Evolutionary conservation across 164 flowering plant species (phyloP).

Genomic region (Magnolia officinalis): DNA sequence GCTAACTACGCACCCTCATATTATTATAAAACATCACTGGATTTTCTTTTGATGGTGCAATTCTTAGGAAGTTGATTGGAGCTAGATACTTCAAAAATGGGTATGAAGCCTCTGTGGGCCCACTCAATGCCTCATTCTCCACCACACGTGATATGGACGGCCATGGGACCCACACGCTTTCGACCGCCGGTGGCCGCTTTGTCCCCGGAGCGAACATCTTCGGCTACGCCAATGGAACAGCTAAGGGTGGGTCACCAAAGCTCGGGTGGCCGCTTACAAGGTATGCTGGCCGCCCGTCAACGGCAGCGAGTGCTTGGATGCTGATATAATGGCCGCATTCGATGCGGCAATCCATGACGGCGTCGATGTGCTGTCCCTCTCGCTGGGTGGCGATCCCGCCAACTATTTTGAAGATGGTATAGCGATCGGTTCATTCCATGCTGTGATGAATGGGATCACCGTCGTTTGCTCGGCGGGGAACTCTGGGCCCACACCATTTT

Average conservation of each 20-base stretch:
- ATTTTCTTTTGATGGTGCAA: background rate
- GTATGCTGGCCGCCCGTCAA: constrained; percentile 19
- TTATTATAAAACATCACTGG: too few species aligned
- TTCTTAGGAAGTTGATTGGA: constrained; percentile 67
- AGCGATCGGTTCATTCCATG: constrained; percentile 25
- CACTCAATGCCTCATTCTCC: too few species aligned
- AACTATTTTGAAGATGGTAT: constrained; percentile 8
- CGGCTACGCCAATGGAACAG: constrained; percentile 14
- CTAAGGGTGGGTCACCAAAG: constrained; percentile 16
- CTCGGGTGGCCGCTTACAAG: constrained; percentile 26
- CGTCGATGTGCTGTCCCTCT: constrained; percentile 24
- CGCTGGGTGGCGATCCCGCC: background rate
- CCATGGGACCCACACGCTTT: constrained; percentile 25
- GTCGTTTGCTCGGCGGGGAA: constrained; percentile 25
- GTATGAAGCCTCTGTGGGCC: background rate
- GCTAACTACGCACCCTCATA: too few species aligned
- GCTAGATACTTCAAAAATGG: constrained; percentile 32
- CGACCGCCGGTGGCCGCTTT: constrained; percentile 17
- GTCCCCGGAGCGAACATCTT: constrained; percentile 11
- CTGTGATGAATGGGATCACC: constrained; percentile 19
- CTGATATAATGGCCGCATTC: constrained; percentile 18
- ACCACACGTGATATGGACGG: constrained; percentile 15
- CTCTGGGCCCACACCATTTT: background rate
- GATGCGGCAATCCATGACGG: constrained; percentile 30
- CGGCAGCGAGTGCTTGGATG: constrained; percentile 5